Conservation (phyloP, 192 early-diverging fungal genomes). For the Rhizophagus clarus region DNA sequence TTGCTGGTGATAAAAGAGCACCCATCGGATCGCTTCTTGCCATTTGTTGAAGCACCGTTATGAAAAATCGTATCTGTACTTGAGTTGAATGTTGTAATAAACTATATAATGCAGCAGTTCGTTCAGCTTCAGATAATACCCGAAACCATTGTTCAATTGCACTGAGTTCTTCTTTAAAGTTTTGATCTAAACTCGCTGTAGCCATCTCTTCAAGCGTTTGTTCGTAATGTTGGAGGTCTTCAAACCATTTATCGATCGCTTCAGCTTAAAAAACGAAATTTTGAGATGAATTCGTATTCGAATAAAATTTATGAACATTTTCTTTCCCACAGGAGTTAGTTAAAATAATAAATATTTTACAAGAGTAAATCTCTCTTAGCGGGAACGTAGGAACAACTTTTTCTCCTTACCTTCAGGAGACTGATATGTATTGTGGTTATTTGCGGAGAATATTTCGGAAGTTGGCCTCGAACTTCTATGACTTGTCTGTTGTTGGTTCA, state of each 20-base stretch:
- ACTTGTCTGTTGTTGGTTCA: slow-evolving; percentile 21
- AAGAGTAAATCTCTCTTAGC: not conserved
- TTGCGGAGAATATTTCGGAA: slow-evolving; percentile 32
- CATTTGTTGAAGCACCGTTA: slow-evolving; percentile 91
- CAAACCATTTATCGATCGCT: slow-evolving; percentile 89
- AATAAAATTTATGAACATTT: not conserved
- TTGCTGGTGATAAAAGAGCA: slow-evolving; percentile 55
- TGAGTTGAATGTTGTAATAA: slow-evolving; percentile 88
- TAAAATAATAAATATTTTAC: not conserved
- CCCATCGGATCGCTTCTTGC: slow-evolving; percentile 79
- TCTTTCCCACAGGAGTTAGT: not conserved
- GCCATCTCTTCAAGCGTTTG: slow-evolving; percentile 92
- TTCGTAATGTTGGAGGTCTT: slow-evolving; percentile 90
- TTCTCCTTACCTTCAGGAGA: slow-evolving; percentile 32
- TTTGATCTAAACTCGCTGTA: slow-evolving; percentile 72
- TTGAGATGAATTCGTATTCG: not conserved
- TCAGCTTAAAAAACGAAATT: slow-evolving; percentile 42
- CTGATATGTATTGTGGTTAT: slow-evolving; percentile 29
- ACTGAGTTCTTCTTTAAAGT: slow-evolving; percentile 87
- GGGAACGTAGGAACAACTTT: not conserved
- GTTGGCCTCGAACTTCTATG: slow-evolving; percentile 23
- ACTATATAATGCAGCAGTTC: slow-evolving; percentile 90
- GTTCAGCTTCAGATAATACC: slow-evolving; percentile 85
- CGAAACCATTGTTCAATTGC: slow-evolving; percentile 96
- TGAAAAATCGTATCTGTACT: slow-evolving; percentile 94